These are phyloP conservation scores for Aphanomyces euteiches DNA, from an alignment of 352 stramenopile species.

Conservation along the genomic window DNA sequence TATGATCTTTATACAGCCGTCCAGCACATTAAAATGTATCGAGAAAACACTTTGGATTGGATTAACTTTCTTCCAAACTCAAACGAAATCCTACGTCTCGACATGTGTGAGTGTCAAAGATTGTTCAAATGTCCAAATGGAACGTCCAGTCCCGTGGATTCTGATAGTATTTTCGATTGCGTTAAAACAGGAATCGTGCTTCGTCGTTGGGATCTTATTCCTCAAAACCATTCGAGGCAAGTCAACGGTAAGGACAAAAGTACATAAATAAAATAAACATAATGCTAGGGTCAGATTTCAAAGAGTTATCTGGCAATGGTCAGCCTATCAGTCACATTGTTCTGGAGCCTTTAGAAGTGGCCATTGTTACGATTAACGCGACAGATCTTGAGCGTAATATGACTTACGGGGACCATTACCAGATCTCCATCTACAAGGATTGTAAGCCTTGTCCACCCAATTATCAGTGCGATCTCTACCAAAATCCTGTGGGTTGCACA, in stretches of 20 bases:
- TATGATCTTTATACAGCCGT: constrained; percentile 91
- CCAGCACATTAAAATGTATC: constrained; percentile 79
- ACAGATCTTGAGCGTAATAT: constrained; percentile 87
- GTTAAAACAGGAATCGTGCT: constrained; percentile 87
- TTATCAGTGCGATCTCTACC: constrained; percentile 82
- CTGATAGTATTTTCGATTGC: constrained; percentile 83
- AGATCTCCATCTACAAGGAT: constrained; percentile 91
- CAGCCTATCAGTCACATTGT: constrained; percentile 60
- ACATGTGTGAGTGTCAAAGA: constrained; percentile 91
- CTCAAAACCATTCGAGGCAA: constrained; percentile 46
- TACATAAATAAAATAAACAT: not conserved
- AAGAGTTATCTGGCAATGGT: constrained; percentile 64
- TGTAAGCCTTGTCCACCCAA: constrained; percentile 93
- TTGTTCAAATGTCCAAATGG: constrained; percentile 94
- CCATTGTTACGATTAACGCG: constrained; percentile 91
- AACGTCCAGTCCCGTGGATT: constrained; percentile 66
- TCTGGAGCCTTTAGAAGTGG: constrained; percentile 88
- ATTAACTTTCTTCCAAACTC: constrained; percentile 56
- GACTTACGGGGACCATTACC: constrained; percentile 95
- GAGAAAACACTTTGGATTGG: constrained; percentile 72
- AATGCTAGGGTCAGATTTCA: constrained; percentile 46
- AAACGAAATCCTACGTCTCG: constrained; percentile 62
- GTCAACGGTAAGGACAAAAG: constrained; percentile 37
- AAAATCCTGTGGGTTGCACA: constrained; percentile 47
- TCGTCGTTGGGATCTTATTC: constrained; percentile 78